Evolutionary conservation across 2,329 filamentous ascomycete species (phyloP).

Genomic region (Colletotrichum chrysophilum): DNA sequence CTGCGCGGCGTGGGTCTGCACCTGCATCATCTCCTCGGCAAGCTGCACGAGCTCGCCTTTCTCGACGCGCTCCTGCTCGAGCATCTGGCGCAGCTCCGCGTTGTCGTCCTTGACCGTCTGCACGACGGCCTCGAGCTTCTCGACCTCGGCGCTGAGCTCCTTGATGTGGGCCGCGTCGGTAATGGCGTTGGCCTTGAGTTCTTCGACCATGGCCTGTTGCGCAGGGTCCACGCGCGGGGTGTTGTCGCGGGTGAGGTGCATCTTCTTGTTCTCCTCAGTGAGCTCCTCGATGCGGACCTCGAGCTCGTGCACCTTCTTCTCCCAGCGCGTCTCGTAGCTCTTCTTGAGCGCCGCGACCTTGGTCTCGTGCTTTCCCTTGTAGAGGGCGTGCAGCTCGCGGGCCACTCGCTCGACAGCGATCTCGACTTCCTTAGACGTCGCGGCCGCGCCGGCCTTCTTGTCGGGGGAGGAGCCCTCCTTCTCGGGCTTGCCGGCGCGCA

Average conservation of each 20-base stretch:
- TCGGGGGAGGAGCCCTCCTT: conserved; percentile 43
- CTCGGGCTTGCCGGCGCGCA: conserved; percentile 66
- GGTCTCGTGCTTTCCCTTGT: conserved; percentile 96
- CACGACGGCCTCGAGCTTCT: conserved; percentile 77
- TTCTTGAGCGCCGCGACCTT: conserved; percentile 92
- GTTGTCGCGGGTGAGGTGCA: conserved; percentile 69
- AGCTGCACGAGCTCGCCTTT: conserved; percentile 83
- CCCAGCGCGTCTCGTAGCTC: conserved; percentile 84
- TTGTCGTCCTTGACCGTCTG: conserved; percentile 74
- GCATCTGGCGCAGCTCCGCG: conserved; percentile 64
- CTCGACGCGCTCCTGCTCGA: conserved; percentile 79
- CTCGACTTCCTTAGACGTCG: conserved; percentile 71
- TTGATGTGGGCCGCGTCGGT: conserved; percentile 71
- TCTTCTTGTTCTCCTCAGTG: conserved; percentile 74
- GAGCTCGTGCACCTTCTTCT: conserved; percentile 84
- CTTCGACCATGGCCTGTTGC: conserved; percentile 50
- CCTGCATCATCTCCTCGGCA: conserved; percentile 83
- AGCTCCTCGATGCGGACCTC: conserved; percentile 75
- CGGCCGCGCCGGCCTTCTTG: conserved; percentile 31
- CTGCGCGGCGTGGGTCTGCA: conserved; percentile 57
- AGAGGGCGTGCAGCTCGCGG: conserved; percentile 88
- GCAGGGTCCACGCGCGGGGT: conserved; percentile 63
- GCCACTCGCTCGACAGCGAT: conserved; percentile 88
- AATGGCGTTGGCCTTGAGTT: conserved; percentile 62
- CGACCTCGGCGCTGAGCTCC: conserved; percentile 75